Conservation (phyloP, 257 asterid genomes). For the Forsythia viridissima region DNA sequence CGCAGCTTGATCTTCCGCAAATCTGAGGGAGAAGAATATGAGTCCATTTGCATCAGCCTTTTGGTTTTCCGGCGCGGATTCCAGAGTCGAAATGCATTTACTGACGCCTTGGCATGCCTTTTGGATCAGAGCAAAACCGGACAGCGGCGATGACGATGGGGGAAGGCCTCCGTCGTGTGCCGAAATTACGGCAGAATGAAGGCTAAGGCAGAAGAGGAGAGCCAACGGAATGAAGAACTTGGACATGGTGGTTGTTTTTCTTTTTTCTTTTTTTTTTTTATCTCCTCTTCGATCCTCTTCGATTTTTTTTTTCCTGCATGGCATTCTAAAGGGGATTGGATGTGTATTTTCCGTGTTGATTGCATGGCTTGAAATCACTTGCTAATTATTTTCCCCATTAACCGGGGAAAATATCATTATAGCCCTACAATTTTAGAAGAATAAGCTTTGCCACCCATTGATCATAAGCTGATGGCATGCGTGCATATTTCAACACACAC, state of each 20-base stretch:
- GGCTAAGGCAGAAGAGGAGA: constrained; percentile 31
- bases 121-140: constrained; percentile 37
- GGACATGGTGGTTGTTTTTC: constrained; percentile 19
- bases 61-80: constrained; percentile 29
- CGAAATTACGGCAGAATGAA: constrained; percentile 1
- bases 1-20: constrained; percentile 33
- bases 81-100: constrained; percentile 29
- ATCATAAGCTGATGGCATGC: neutral
- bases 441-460: neutral
- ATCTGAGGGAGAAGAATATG: constrained; percentile 44
- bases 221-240: constrained; percentile 32
- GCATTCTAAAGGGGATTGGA: neutral
- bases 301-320: neutral
- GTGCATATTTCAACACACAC: too few species aligned
- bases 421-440: neutral
- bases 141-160: neutral
- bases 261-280: neutral
- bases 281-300: constrained; percentile 14
- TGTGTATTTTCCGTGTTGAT: neutral
- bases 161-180: constrained; percentile 23
- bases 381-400: neutral
- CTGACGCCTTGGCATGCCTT: constrained; percentile 45
- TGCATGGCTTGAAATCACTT: neutral
- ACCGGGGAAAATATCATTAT: neutral
- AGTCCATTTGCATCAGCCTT: constrained; percentile 36